Evolutionary conservation across 192 early-diverging fungal species (phyloP).

Genomic region (Backusella macrospora): DNA sequence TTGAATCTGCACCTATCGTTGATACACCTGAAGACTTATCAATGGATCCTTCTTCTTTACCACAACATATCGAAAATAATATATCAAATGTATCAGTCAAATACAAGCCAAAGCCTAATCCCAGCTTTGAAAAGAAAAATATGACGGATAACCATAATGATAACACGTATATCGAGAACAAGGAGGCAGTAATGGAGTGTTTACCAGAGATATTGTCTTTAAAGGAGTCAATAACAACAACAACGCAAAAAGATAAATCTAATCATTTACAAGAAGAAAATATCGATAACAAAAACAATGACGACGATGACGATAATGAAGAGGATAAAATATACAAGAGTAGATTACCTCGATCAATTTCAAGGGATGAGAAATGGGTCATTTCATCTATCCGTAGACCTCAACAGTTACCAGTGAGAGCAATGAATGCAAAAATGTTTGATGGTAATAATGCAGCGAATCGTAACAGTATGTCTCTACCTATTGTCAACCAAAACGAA

Average conservation of each 20-base stretch:
- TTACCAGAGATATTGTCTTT: background rate
- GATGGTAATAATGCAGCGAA: background rate
- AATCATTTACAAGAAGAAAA: background rate
- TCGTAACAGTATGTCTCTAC: conserved; percentile 11
- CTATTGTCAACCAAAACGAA: background rate
- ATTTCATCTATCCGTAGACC: conserved; percentile 40
- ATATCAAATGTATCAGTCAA: background rate
- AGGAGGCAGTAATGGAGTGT: background rate
- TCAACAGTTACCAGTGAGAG: conserved; percentile 31
- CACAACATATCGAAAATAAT: background rate
- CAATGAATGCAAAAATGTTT: conserved; percentile 19
- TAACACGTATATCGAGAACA: background rate
- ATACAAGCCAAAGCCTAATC: conserved; percentile 1
- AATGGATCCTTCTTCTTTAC: background rate
- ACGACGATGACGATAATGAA: conserved; percentile 3
- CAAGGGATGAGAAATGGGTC: conserved; percentile 41
- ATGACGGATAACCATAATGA: background rate
- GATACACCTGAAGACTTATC: background rate
- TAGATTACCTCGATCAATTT: conserved; percentile 18
- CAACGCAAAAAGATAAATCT: background rate
- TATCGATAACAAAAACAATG: background rate
- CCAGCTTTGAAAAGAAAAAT: background rate
- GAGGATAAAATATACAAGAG: background rate
- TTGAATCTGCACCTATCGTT: background rate
- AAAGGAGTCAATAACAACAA: background rate